These are phyloP conservation scores for Phylloporus scabripes DNA, from an alignment of 768 basidiomycete species.

Conservation along the genomic window DNA sequence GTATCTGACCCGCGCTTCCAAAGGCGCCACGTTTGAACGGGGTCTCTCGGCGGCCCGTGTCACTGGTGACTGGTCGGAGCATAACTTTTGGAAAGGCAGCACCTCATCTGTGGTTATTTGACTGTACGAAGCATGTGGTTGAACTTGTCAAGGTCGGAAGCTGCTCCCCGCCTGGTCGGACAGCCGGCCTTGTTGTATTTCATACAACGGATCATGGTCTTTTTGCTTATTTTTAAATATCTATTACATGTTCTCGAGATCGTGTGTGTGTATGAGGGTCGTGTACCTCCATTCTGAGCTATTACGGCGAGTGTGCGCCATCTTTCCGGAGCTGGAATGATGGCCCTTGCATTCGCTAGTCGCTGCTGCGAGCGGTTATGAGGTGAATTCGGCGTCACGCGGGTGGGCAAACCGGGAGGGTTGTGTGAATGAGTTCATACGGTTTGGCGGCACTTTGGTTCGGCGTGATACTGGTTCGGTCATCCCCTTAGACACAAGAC, in stretches of 20 bases:
- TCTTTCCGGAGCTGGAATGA: slow-evolving; percentile 1
- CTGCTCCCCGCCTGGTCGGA: slow-evolving; percentile 13
- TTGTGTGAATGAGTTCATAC: background rate
- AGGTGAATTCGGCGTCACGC: slow-evolving; percentile 5
- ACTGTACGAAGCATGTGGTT: slow-evolving; percentile 7
- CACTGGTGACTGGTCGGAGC: slow-evolving; percentile 51
- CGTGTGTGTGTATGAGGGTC: background rate
- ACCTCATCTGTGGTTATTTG: slow-evolving; percentile 11
- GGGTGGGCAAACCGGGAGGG: background rate
- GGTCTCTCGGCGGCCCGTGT: slow-evolving; percentile 40
- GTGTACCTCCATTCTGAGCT: slow-evolving; percentile 5
- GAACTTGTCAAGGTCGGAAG: slow-evolving; percentile 17
- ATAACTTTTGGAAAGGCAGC: slow-evolving; percentile 50
- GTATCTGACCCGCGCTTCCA: slow-evolving; percentile 43
- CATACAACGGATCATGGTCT: slow-evolving; percentile 5
- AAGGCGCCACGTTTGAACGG: slow-evolving; percentile 25
- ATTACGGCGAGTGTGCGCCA: slow-evolving; percentile 14
- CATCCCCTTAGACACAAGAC: slow-evolving; percentile 15
- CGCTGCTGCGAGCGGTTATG: slow-evolving; percentile 6
- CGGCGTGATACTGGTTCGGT: slow-evolving; percentile 4
- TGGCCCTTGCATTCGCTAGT: slow-evolving; percentile 1
- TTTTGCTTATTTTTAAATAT: background rate
- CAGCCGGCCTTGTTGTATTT: slow-evolving; percentile 13
- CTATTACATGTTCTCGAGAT: background rate
- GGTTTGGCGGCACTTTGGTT: slow-evolving; percentile 1